Conservation (phyloP, 805 yeast species). For the Hanseniaspora pseudoguilliermondii region DNA sequence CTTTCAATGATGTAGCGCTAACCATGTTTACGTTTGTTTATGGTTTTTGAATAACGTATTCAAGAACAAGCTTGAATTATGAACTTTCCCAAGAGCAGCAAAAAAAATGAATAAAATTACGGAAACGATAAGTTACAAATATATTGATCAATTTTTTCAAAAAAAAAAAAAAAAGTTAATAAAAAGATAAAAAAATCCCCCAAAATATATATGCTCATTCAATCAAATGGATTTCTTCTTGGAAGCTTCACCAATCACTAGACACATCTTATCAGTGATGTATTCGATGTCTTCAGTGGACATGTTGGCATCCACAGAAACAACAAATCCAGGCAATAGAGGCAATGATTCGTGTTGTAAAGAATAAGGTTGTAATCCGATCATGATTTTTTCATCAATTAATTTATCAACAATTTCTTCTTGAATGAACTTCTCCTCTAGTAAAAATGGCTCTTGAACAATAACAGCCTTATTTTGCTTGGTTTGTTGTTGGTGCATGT, state of each 20-base stretch:
- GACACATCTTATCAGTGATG: background rate
- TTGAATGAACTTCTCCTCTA: slow-evolving; percentile 53
- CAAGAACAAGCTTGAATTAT: too few relatives aligned
- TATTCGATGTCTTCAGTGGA: slow-evolving; percentile 29
- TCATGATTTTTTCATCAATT: slow-evolving; percentile 39
- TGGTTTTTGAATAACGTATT: too few relatives aligned
- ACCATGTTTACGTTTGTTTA: background rate
- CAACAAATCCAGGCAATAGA: slow-evolving; percentile 45
- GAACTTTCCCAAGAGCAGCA: too few relatives aligned
- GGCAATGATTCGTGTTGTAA: slow-evolving; percentile 66
- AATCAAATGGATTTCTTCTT: background rate
- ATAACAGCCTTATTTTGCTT: slow-evolving; percentile 24
- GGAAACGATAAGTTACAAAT: too few relatives aligned
- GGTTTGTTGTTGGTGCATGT: slow-evolving; percentile 22
- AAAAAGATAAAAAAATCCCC: too few relatives aligned
- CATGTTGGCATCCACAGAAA: slow-evolving; percentile 38
- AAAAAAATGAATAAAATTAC: too few relatives aligned
- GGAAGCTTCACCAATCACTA: slow-evolving; percentile 10
- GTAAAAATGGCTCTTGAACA: slow-evolving; percentile 28
- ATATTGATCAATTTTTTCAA: too few relatives aligned
- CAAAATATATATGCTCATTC: too few relatives aligned
- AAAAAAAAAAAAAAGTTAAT: too few relatives aligned
- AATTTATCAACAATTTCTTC: slow-evolving; percentile 48
- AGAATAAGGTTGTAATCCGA: slow-evolving; percentile 52
- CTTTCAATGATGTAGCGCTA: background rate